A percentile compares a stretch with the other conserved stretches of the same genome.
phyloP scores from a whole-genome alignment of 306 rosid genomes.

The Boehmeria nivea region DNA sequence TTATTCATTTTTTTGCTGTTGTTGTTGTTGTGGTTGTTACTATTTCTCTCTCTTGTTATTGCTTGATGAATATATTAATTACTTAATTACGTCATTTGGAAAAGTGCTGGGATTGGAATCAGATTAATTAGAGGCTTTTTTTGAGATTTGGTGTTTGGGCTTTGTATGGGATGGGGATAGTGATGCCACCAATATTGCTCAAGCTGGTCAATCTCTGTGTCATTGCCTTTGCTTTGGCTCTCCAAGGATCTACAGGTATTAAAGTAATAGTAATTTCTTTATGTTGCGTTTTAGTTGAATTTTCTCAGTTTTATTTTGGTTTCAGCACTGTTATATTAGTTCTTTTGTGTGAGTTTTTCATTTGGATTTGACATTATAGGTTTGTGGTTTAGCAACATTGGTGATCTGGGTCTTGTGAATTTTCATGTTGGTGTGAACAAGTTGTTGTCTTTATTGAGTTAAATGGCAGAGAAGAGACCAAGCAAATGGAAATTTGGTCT shows the following conservation, averaged over 20 bases:
- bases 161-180: slow-evolving; percentile 51
- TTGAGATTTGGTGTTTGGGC: slow-evolving; percentile 27
- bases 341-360: slow-evolving; percentile 1
- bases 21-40: slow-evolving; percentile 1
- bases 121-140: slow-evolving; percentile 23
- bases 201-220: slow-evolving; percentile 49
- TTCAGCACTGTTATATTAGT: slow-evolving; percentile 3
- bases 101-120: too few relatives aligned
- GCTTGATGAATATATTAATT: not conserved
- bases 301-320: not conserved
- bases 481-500: not conserved
- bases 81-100: too few relatives aligned
- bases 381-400: too few relatives aligned
- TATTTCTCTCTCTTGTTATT: not conserved
- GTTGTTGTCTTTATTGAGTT: not conserved
- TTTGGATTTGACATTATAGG: slow-evolving; percentile 11
- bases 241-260: slow-evolving; percentile 67
- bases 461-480: not conserved
- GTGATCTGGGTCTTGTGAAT: too few relatives aligned
- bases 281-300: too few relatives aligned
- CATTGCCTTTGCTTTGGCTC: slow-evolving; percentile 40
- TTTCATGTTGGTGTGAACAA: too few relatives aligned
- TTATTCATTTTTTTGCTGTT: slow-evolving; percentile 21
- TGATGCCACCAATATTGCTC: slow-evolving; percentile 33
- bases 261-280: too few relatives aligned